Conservation (phyloP, 2,329 filamentous ascomycete genomes). For the Pestalotiopsis sp. region DNA sequence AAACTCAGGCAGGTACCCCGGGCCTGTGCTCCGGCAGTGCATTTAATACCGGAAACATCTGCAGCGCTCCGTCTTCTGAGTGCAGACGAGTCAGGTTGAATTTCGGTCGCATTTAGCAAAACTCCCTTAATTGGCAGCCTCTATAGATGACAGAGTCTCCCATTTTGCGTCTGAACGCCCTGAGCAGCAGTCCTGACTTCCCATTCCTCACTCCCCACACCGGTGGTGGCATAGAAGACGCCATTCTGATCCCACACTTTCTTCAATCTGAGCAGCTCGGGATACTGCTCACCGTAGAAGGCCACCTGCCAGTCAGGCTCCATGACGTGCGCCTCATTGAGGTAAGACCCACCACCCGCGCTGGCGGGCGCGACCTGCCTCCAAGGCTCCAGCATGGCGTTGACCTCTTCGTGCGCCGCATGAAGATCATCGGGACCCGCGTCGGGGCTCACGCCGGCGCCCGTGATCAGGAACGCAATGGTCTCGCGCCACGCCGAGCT, state of each 20-base stretch:
- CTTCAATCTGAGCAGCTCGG: slow-evolving; percentile 39
- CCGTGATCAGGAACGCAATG: slow-evolving; percentile 26
- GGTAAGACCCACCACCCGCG: slow-evolving; percentile 31
- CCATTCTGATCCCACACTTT: slow-evolving; percentile 41
- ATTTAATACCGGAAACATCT: too few species aligned
- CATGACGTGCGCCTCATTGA: slow-evolving; percentile 45
- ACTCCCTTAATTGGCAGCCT: too few species aligned
- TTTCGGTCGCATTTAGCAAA: too few species aligned
- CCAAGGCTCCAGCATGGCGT: slow-evolving; percentile 31
- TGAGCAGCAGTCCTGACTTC: slow-evolving; percentile 24
- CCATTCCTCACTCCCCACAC: slow-evolving; percentile 47
- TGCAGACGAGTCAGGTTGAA: too few species aligned
- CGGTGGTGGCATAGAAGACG: slow-evolving; percentile 41
- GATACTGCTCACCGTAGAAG: slow-evolving; percentile 41
- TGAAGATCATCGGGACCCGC: slow-evolving; percentile 24
- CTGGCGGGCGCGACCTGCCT: slow-evolving; percentile 26
- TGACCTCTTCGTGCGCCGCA: slow-evolving; percentile 31
- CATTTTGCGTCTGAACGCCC: slow-evolving; percentile 14
- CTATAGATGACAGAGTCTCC: slow-evolving; percentile 3
- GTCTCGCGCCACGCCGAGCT: slow-evolving; percentile 36
- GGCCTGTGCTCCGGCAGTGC: too few species aligned
- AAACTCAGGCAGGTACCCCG: too few species aligned
- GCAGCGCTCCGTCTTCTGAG: too few species aligned
- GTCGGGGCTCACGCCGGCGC: slow-evolving; percentile 23
- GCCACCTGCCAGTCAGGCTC: slow-evolving; percentile 34